Conservation (phyloP, 2,329 filamentous ascomycete genomes). For the Erysiphe neolycopersici region DNA sequence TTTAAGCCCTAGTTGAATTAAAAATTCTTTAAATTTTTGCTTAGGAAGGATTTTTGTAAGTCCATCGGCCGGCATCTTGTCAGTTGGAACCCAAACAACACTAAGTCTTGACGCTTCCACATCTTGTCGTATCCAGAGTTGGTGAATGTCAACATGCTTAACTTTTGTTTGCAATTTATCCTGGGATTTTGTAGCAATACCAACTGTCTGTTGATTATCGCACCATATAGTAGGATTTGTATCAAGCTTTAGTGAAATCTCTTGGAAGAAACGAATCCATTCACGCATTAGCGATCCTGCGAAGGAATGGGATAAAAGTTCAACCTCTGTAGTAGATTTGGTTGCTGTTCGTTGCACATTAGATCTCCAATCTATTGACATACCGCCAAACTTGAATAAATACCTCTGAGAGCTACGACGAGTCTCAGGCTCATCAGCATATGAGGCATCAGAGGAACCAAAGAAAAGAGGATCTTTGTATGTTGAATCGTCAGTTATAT, state of each 20-base stretch:
- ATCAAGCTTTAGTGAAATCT: not conserved
- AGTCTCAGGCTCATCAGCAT: not conserved
- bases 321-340: not conserved
- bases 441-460: not conserved
- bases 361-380: not conserved
- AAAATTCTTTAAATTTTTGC: conserved; percentile 1
- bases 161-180: not conserved
- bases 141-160: not conserved
- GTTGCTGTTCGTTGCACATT: not conserved
- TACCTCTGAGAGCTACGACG: not conserved
- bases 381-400: not conserved
- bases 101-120: not conserved
- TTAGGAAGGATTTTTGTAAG: not conserved
- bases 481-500: not conserved
- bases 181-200: not conserved
- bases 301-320: not conserved
- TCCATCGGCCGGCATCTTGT: not conserved
- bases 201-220: not conserved
- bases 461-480: not conserved
- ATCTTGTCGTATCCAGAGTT: not conserved
- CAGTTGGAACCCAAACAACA: not conserved
- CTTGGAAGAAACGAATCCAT: not conserved
- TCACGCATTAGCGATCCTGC: not conserved
- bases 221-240: not conserved
- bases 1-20: too few relatives aligned